Percentiles rank a stretch among this genome's conserved stretches.
phyloP scores from a whole-genome alignment of 176 grass and related monocot genomes.

The Dactylis glomerata region DNA sequence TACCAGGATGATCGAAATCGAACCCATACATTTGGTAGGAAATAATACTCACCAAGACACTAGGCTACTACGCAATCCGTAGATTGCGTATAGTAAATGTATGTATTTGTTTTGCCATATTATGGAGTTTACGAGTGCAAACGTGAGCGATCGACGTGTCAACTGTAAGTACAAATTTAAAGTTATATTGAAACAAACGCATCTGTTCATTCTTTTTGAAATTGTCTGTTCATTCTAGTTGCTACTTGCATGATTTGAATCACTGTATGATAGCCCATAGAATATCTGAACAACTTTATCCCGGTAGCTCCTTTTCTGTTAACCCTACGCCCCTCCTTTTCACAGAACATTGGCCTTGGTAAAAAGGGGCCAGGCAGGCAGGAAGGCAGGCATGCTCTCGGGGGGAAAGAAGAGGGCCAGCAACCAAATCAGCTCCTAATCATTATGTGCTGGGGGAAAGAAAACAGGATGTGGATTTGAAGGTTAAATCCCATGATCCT shows the following conservation, averaged over 20 bases:
- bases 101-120: too few relatives aligned
- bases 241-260: not conserved
- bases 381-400: conserved; percentile 27
- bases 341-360: conserved; percentile 34
- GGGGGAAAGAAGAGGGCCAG: conserved; percentile 19
- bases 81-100: too few relatives aligned
- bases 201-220: not conserved
- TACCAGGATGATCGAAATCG: too few relatives aligned
- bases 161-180: not conserved
- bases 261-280: not conserved
- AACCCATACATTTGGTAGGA: too few relatives aligned
- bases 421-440: conserved; percentile 48
- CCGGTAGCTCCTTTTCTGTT: not conserved
- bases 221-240: not conserved
- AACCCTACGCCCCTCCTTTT: conserved; percentile 44
- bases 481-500: conserved; percentile 36
- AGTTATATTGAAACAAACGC: not conserved
- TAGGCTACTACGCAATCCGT: too few relatives aligned
- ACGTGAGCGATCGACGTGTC: not conserved
- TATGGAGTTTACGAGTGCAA: not conserved
- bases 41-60: too few relatives aligned
- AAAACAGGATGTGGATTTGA: conserved; percentile 36
- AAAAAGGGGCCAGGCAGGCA: conserved; percentile 28
- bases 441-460: conserved; percentile 19
- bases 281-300: conserved; percentile 22